Percentiles rank a stretch among this genome's conserved stretches.
These are phyloP conservation scores for Aspergillus haitiensis DNA, from an alignment of 495 filamentous ascomycete species.

Conservation along the genomic window DNA sequence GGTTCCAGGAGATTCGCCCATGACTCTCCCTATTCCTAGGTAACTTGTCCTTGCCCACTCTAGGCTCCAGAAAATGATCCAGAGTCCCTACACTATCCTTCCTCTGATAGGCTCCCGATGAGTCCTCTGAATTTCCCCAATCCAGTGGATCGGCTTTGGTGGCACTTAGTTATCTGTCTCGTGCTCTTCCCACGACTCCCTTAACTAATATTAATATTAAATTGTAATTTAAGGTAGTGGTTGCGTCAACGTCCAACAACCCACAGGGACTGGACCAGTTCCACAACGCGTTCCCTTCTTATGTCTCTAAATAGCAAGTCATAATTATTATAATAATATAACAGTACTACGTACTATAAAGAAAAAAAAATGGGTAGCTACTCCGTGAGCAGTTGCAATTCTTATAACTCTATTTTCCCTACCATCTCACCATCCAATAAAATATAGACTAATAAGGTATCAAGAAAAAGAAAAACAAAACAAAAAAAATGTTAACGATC, in stretches of 20 bases:
- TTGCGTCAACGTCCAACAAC: conserved; percentile 1
- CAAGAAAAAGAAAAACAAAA: no score
- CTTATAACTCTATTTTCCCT: no score
- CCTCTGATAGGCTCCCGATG: conserved; percentile 27
- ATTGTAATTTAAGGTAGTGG: conserved; percentile 2
- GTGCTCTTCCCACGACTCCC: conserved; percentile 1
- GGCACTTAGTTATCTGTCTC: conserved; percentile 19
- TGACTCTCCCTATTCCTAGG: conserved; percentile 13
- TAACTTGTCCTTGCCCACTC: conserved; percentile 1
- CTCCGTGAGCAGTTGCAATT: no score
- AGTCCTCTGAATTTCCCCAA: conserved; percentile 18
- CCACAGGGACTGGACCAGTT: background rate
- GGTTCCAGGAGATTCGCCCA: conserved; percentile 13
- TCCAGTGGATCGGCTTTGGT: conserved; percentile 23
- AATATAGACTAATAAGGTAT: no score
- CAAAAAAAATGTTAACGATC: no score
- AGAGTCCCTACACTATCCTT: conserved; percentile 11
- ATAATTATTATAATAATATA: no score
- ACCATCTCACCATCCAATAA: no score
- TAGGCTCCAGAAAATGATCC: conserved; percentile 18
- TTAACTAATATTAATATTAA: background rate
- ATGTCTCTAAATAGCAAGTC: no score
- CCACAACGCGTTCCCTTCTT: background rate
- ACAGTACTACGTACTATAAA: no score
- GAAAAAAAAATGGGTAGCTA: no score